These are phyloP conservation scores for Blastobotrys persicus DNA, from an alignment of 1,139 yeast genomes.

Conservation along the genomic window DNA sequence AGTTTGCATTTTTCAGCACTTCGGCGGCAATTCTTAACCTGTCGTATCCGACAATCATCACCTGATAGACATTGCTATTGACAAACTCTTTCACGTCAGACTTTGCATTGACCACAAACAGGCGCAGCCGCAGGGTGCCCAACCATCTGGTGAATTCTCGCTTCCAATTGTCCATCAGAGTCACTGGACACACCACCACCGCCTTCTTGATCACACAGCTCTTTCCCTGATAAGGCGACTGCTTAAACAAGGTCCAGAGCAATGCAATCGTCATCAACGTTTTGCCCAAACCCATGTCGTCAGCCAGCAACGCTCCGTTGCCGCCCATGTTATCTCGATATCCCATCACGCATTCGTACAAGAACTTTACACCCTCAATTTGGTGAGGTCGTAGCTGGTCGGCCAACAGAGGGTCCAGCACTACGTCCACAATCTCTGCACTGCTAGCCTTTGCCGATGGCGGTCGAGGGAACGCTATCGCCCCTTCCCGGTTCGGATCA, in stretches of 20 bases:
- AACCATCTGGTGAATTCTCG: constrained; percentile 90
- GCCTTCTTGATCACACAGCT: constrained; percentile 53
- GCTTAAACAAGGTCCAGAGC: constrained; percentile 80
- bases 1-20: constrained; percentile 49
- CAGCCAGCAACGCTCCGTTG: constrained; percentile 82
- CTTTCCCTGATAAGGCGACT: constrained; percentile 53
- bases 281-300: constrained; percentile 97
- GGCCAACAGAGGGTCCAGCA: constrained; percentile 65
- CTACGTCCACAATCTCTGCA: constrained; percentile 48
- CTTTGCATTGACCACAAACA: constrained; percentile 35
- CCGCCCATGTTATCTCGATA: constrained; percentile 48
- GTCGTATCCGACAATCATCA: constrained; percentile 85
- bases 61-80: constrained; percentile 71
- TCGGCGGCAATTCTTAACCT: constrained; percentile 59
- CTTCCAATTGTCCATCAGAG: constrained; percentile 84
- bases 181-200: constrained; percentile 87
- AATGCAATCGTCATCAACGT: constrained; percentile 82
- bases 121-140: constrained; percentile 56
- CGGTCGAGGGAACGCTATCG: constrained; percentile 48
- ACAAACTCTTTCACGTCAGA: constrained; percentile 67
- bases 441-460: not conserved
- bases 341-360: constrained; percentile 83
- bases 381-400: constrained; percentile 75
- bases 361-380: constrained; percentile 71
- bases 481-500: constrained; percentile 42